A percentile compares a stretch with the other conserved stretches of the same genome.
Evolutionary conservation across 2,329 filamentous ascomycete species (phyloP).

Genomic region (Trichoderma polysporum): DNA sequence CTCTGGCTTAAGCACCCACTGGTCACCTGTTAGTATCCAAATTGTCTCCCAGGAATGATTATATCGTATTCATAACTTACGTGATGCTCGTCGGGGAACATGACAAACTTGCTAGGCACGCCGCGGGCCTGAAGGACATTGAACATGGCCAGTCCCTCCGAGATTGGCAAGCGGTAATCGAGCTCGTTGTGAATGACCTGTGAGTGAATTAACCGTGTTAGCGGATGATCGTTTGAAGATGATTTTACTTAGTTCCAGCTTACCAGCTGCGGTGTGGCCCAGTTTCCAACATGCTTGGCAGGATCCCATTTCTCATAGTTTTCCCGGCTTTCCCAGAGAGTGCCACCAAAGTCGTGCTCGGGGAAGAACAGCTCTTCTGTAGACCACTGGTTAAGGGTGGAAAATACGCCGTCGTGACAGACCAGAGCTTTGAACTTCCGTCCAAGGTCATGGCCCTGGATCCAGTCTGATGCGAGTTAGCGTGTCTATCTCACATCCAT

Average conservation of each 20-base stretch:
- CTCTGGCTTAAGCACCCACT: slow-evolving; percentile 88
- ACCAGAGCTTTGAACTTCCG: slow-evolving; percentile 85
- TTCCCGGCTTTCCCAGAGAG: slow-evolving; percentile 60
- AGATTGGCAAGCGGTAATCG: slow-evolving; percentile 83
- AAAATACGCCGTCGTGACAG: slow-evolving; percentile 84
- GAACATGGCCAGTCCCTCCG: slow-evolving; percentile 81
- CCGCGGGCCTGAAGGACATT: slow-evolving; percentile 77
- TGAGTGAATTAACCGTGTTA: slow-evolving; percentile 12
- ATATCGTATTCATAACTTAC: slow-evolving; percentile 31
- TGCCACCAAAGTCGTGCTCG: slow-evolving; percentile 64
- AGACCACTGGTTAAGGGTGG: slow-evolving; percentile 62
- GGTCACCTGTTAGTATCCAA: background rate
- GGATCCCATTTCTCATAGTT: slow-evolving; percentile 72
- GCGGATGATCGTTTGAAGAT: background rate
- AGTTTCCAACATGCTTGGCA: slow-evolving; percentile 61
- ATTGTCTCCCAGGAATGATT: no score
- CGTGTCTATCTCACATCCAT: background rate
- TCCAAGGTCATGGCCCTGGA: slow-evolving; percentile 81
- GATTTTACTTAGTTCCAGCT: slow-evolving; percentile 22
- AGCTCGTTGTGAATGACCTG: slow-evolving; percentile 78
- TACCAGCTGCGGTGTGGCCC: slow-evolving; percentile 84
- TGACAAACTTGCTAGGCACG: slow-evolving; percentile 74
- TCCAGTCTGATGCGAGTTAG: slow-evolving; percentile 64
- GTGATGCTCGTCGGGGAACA: slow-evolving; percentile 74
- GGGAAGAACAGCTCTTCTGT: slow-evolving; percentile 72